A percentile compares a stretch with the other conserved stretches of the same genome.
Evolutionary conservation across 2,329 filamentous ascomycete species (phyloP).

Genomic region (Hypoxylon sp.): DNA sequence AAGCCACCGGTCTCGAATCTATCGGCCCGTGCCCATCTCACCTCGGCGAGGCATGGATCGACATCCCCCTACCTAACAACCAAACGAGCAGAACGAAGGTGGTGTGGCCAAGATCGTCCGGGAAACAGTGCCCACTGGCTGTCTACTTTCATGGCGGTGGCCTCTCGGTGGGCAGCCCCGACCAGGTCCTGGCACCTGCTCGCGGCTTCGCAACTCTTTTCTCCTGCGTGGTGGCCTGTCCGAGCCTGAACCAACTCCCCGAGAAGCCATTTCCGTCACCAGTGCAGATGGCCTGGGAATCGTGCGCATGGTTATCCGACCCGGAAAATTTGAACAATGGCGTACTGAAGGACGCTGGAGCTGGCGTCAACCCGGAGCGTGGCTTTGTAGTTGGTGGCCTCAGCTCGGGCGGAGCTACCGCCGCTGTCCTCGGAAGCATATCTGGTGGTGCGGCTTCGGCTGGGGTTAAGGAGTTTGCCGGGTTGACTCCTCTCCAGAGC

Average conservation of each 20-base stretch:
- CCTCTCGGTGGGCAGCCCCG: background rate
- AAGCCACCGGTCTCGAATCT: background rate
- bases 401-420: background rate
- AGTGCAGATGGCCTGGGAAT: background rate
- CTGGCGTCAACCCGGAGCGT: background rate
- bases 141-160: slow-evolving; percentile 2
- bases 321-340: background rate
- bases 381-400: background rate
- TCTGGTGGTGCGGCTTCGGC: no score
- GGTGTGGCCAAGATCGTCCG: background rate
- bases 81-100: background rate
- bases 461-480: no score
- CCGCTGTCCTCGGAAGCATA: background rate
- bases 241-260: background rate
- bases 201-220: background rate
- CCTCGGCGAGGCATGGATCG: background rate
- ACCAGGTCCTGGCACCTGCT: background rate
- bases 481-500: background rate
- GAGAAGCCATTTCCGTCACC: slow-evolving; percentile 1
- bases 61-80: background rate
- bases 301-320: background rate
- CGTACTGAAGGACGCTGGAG: background rate
- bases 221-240: background rate
- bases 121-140: background rate
- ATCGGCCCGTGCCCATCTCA: background rate